A percentile compares a stretch with the other conserved stretches of the same genome.
These are phyloP conservation scores for Emergomyces orientalis DNA, from an alignment of 2,329 filamentous ascomycete genomes.

Conservation along the genomic window DNA sequence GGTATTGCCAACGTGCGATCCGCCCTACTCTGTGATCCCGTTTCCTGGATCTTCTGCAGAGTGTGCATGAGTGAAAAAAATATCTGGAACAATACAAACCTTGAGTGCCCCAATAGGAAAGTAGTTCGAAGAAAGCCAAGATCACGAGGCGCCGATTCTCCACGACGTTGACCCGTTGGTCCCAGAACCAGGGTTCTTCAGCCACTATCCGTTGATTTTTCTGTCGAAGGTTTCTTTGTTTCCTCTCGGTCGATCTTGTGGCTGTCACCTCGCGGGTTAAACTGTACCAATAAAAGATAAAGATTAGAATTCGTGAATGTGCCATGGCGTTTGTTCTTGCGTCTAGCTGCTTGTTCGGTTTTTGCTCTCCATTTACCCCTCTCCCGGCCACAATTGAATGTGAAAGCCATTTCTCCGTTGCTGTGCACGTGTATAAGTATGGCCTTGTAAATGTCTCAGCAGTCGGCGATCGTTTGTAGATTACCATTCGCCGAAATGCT, in stretches of 20 bases:
- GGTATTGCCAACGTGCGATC: not conserved
- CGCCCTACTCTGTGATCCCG: not conserved
- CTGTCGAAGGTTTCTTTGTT: constrained; percentile 4
- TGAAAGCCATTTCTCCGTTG: not conserved
- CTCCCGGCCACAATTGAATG: not conserved
- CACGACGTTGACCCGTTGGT: constrained; percentile 4
- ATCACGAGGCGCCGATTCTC: not conserved
- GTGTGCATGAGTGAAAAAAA: not conserved
- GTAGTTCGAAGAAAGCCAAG: not conserved
- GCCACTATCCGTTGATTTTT: constrained; percentile 4
- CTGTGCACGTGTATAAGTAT: not conserved
- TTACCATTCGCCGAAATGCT: not conserved
- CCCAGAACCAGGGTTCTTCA: constrained; percentile 4
- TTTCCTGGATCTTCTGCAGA: not conserved
- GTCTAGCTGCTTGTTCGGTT: not conserved
- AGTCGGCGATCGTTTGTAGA: not conserved
- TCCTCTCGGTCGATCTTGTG: not conserved
- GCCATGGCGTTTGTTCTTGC: not conserved
- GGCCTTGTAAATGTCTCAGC: not conserved
- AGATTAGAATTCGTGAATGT: not conserved
- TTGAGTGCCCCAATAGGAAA: not conserved
- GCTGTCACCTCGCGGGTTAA: constrained; percentile 4
- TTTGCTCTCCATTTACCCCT: not conserved
- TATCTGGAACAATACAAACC: not conserved
- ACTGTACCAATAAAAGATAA: not conserved